Base-by-base conservation (phyloP, 495 filamentous ascomycete species). In the Daldinia concentrica region DNA sequence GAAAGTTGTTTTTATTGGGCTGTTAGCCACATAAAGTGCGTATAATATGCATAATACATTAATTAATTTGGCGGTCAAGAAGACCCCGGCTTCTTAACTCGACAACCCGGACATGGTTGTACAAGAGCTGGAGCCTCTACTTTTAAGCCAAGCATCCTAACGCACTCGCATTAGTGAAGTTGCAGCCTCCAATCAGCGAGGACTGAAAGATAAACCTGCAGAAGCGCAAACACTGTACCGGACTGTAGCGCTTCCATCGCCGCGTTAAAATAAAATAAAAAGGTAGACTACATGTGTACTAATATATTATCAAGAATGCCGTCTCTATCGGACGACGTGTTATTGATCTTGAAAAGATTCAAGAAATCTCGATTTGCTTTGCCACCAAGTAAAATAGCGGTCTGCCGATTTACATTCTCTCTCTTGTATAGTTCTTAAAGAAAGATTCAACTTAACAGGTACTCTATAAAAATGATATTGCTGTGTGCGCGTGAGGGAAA, bases 201-300 rank as follows among this genome's bases (percentile, higher is more conserved):
- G 62, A 58, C 70, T 59, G 45, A 70, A 71, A 77, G 75, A 77
- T 77, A 77, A 77, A 75, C 70, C 70, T 77, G 75, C 75, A 77
- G 69, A 57, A 71, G 56, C 39, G 37, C 58, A 66, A 55, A 67
- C 75, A 76, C 75, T 77, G 75, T 77, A 62, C 50, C 56, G 58
- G 50, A 77, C 75, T 75, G 75, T 77, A 37, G 52, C 17, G 58
- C 55, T 57, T 37, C 58, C 62, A 64, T 73, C 71, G 58, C 57
- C 39, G 48, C 69, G 69, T 61, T 68, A 64, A 64, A 59, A n/a
- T n/a, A n/a, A 55, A 50, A 51, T 12, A 12, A 22, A 51, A 51
- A 26, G 14, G 4, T 14, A 26, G 24, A 30, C 27, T 15, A 54
- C 14, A 8, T 30, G 11, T 24, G 26, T 11, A 48, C 17, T 48